Base-by-base conservation (phyloP, 2,329 filamentous ascomycete species). In the Xylariaceae sp. region DNA sequence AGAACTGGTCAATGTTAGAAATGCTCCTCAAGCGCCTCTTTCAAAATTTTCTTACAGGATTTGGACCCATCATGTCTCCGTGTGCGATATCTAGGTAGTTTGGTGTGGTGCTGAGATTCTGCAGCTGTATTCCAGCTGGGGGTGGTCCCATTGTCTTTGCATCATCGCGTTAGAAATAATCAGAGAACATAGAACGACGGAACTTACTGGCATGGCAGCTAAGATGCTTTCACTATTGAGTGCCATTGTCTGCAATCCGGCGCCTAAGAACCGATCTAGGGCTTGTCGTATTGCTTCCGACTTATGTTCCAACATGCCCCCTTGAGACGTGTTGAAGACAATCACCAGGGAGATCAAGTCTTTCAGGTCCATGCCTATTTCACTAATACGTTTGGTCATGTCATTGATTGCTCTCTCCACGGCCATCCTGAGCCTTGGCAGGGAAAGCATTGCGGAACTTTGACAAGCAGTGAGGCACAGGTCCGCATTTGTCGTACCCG, bases 321-420 rank as follows among this genome's bases (percentile, higher is more conserved):
- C 61, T 47, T 69, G 69, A 30, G 75, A 75, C 10, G 70, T 73
- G 51, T 75, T 66, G 43, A 79, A 63, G 27, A 77, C 75, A 1
- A 77, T 66, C 2, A 71, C 66, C n/a, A 80, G 62, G 38, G 71
- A 72, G 7, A 79, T 60, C 11, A 79, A 70, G 46, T 79, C 77
- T 60, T 77, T 68, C 18, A 76, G 62, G 47, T 79, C 76, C 35
- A 71, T 71, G n/a, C 73, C 73, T 39, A 71, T 73, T 39, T 78
- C 73, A 50, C 73, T 68, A 39, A 69, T 63, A 32, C 67, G 58
- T 18, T 63, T 66, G 35, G 75, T 68, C 41, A 78, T 66, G 11
- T 71, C 66, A 22, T 76, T 72, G 12, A 80, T 57, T 2, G 73
- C 69, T 48, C 71, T 75, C 57, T 78, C 73, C 5, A 79, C 76